Evolutionary conservation across 2,329 filamentous ascomycete genomes (phyloP), one percentile per base, ranked within the genome.

Genomic region (Fusarium sp.): DNA sequence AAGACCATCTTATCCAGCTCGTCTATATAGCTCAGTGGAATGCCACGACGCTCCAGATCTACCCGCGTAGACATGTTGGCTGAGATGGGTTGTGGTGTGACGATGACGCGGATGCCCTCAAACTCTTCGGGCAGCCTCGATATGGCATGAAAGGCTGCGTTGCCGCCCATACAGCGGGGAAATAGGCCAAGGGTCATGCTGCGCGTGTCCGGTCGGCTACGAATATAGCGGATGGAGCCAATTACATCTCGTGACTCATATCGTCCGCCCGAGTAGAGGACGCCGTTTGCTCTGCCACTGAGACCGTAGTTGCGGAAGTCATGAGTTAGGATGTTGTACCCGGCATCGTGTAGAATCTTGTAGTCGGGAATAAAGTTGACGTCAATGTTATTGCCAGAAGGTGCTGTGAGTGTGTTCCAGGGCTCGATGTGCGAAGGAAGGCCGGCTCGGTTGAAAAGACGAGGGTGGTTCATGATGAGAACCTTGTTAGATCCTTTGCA

Each of bases 391-490:
- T 60, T 60, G 57, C 57, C 57, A 22, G 39, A n/a, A 20, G 33
- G 22, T 3, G 57, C 57, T 20, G 57, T 60, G 22, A 60, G 31
- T 14, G 57, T 33, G 16, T 39, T 41, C 35, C 39, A 60, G 33
- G 57, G 57, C 20, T 60, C 57, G 2, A 60, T 39, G 57, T 60
- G 57, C 9, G 57, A 60, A 14, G 57, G 35, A 11, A 60, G 39
- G 18, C 57, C 57, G 22, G 57, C 57, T 60, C 57, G 5, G 22
- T 60, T 60, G 35, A 60, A 60, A 4, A 60, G 57, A 39, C 57
- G 57, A n/a, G 57, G 57, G 18, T 60, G 57, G 57, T 60, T 60
- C 57, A 60, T 60, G 57, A 60, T 60, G 57, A 60, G 57, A 41
- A 60, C 39, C 33, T 60, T 60, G 20, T 60, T 1, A 5, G 57